A percentile compares a stretch with the other conserved stretches of the same genome.
Conservation (phyloP, 2,329 filamentous ascomycete genomes). For the Clathrospora elynae region DNA sequence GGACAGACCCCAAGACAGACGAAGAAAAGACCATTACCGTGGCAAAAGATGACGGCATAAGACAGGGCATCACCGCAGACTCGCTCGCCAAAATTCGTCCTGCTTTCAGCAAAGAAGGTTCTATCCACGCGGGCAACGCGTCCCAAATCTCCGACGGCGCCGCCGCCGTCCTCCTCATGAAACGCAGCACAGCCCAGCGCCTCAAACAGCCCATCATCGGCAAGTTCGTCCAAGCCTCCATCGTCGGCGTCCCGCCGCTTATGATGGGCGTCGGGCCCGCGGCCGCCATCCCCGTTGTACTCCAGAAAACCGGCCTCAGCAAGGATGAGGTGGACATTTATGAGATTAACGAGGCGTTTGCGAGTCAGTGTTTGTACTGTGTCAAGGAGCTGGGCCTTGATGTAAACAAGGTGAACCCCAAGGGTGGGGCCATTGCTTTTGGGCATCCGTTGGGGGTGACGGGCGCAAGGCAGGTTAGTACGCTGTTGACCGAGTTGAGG, state of each 20-base stretch:
- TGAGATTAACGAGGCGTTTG: constrained; percentile 99
- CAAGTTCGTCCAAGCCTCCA: constrained; percentile 84
- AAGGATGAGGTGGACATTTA: constrained; percentile 91
- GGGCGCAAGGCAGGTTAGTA: constrained; percentile 90
- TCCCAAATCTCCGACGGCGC: constrained; percentile 93
- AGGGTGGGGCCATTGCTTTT: constrained; percentile 95
- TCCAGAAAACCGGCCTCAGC: constrained; percentile 82
- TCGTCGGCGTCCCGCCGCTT: constrained; percentile 88
- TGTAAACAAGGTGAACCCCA: constrained; percentile 89
- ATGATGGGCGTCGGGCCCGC: constrained; percentile 97
- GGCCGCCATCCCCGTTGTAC: constrained; percentile 91
- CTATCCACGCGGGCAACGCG: constrained; percentile 95
- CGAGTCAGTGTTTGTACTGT: constrained; percentile 92
- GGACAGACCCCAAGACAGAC: constrained; percentile 86
- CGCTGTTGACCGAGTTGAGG: constrained; percentile 86
- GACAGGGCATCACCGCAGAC: constrained; percentile 83
- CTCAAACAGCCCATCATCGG: constrained; percentile 88
- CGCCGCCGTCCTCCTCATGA: constrained; percentile 94
- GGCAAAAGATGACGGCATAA: constrained; percentile 82
- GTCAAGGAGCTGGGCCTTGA: constrained; percentile 84
- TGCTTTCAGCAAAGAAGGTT: constrained; percentile 88
- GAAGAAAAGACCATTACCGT: constrained; percentile 85
- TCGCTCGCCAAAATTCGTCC: constrained; percentile 88
- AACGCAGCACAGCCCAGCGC: constrained; percentile 83
- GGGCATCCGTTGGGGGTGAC: constrained; percentile 95